A percentile compares a stretch with the other conserved stretches of the same genome.
Conservation (phyloP, 495 filamentous ascomycete species). For the Aspergillus heteromorphus region DNA sequence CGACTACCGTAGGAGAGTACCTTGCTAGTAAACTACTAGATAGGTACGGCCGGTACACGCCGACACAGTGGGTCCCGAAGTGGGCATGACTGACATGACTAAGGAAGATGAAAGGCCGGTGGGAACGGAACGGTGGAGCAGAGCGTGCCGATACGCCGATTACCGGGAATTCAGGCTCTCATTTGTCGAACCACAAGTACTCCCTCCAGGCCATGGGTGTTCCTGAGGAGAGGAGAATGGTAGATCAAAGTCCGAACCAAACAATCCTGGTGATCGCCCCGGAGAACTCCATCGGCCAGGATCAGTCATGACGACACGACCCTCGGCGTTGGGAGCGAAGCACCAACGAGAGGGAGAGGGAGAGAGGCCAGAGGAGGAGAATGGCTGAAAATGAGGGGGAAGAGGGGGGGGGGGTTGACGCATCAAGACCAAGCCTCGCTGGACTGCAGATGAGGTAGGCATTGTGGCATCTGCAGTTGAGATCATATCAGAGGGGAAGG, state of each 20-base stretch:
- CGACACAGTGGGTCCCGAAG: neutral
- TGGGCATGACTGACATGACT: neutral
- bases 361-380: neutral
- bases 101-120: neutral
- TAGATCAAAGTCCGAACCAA: constrained; percentile 5
- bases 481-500: neutral
- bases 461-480: constrained; percentile 1
- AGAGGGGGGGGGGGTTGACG: neutral
- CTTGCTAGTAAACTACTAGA: too few species aligned
- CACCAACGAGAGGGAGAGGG: neutral
- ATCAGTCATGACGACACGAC: constrained; percentile 20
- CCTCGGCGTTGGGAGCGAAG: constrained; percentile 1
- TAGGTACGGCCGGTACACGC: too few species aligned
- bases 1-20: too few species aligned
- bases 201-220: constrained; percentile 2
- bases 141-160: neutral
- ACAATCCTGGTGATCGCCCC: constrained; percentile 4
- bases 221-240: constrained; percentile 1
- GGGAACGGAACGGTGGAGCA: constrained; percentile 3
- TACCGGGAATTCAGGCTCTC: neutral
- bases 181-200: neutral
- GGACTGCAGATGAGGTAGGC: neutral
- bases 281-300: constrained; percentile 5
- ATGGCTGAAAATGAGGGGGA: neutral
- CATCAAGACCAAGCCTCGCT: constrained; percentile 1